These are phyloP conservation scores for Proliferodiscus dingleyae DNA, from an alignment of 2,329 filamentous ascomycete species.

Conservation along the genomic window DNA sequence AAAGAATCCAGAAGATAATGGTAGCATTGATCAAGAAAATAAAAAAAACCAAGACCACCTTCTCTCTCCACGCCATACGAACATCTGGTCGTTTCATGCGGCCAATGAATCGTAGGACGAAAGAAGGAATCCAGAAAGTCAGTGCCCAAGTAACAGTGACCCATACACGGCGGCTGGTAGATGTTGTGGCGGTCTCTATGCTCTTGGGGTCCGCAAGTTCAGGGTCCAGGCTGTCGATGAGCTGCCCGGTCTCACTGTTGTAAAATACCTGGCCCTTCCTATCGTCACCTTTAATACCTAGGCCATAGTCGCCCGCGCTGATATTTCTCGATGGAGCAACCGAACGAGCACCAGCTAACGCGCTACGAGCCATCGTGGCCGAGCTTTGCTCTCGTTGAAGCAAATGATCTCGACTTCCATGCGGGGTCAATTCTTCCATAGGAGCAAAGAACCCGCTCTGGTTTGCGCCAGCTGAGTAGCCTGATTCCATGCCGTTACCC, in stretches of 20 bases:
- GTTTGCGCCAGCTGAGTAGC: slow-evolving; percentile 56
- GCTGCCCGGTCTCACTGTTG: slow-evolving; percentile 59
- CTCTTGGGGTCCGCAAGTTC: slow-evolving; percentile 73
- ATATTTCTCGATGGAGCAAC: slow-evolving; percentile 55
- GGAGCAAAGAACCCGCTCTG: slow-evolving; percentile 68
- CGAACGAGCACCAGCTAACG: slow-evolving; percentile 51
- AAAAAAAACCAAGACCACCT: slow-evolving; percentile 74
- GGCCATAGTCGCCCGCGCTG: slow-evolving; percentile 75
- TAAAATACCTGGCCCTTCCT: slow-evolving; percentile 71
- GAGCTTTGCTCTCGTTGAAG: slow-evolving; percentile 35
- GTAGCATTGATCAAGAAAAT: slow-evolving; percentile 77
- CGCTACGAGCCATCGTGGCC: slow-evolving; percentile 39
- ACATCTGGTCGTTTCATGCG: slow-evolving; percentile 98
- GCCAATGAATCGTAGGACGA: slow-evolving; percentile 71
- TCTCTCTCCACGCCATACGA: slow-evolving; percentile 92
- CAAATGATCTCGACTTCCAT: slow-evolving; percentile 69
- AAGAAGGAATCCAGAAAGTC: slow-evolving; percentile 94
- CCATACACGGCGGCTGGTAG: slow-evolving; percentile 67
- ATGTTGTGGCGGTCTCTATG: slow-evolving; percentile 64
- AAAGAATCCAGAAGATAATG: slow-evolving; percentile 89
- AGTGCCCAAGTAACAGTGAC: slow-evolving; percentile 75
- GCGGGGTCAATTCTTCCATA: slow-evolving; percentile 54
- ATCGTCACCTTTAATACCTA: slow-evolving; percentile 80
- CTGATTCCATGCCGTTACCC: slow-evolving; percentile 61
- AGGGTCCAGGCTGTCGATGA: slow-evolving; percentile 66